phyloP scores from a whole-genome alignment of 139 green algal genomes.

The Tetradesmus obliquus region DNA sequence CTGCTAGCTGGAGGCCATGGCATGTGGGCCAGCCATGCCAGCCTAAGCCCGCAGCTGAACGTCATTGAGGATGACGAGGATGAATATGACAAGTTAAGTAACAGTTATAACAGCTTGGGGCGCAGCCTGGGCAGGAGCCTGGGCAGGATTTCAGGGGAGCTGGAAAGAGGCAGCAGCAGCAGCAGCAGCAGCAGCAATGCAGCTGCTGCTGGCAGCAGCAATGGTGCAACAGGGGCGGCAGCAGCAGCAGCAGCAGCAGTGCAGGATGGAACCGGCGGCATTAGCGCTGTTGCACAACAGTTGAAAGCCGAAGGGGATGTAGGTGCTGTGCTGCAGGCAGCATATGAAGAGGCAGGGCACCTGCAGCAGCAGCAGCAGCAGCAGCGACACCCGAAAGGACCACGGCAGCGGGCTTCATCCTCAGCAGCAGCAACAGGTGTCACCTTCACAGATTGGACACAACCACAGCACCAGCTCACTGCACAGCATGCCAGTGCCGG shows the following conservation, averaged over 20 bases:
- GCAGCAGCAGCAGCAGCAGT: neutral
- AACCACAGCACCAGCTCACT: neutral
- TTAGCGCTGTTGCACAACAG: neutral
- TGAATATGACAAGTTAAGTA: neutral
- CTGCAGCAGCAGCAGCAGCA: slow-evolving; percentile 18
- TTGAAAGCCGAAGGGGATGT: neutral
- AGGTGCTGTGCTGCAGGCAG: neutral
- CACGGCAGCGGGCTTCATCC: neutral
- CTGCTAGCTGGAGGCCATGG: slow-evolving; percentile 5
- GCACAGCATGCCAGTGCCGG: neutral
- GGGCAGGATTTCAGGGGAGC: neutral
- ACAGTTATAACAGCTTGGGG: neutral
- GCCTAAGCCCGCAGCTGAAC: slow-evolving; percentile 11
- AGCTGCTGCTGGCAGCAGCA: neutral
- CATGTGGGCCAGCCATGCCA: slow-evolving; percentile 24
- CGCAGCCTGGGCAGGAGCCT: neutral
- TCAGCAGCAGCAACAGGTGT: neutral
- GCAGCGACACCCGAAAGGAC: neutral
- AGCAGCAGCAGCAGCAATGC: slow-evolving; percentile 16
- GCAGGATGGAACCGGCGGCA: neutral
- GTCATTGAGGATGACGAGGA: slow-evolving; percentile 21
- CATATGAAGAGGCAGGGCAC: neutral
- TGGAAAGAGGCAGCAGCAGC: neutral
- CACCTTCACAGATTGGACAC: neutral
- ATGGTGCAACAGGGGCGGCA: neutral